Evolutionary conservation across 345 rosid species (phyloP).

Genomic region (Hibiscus mutabilis): DNA sequence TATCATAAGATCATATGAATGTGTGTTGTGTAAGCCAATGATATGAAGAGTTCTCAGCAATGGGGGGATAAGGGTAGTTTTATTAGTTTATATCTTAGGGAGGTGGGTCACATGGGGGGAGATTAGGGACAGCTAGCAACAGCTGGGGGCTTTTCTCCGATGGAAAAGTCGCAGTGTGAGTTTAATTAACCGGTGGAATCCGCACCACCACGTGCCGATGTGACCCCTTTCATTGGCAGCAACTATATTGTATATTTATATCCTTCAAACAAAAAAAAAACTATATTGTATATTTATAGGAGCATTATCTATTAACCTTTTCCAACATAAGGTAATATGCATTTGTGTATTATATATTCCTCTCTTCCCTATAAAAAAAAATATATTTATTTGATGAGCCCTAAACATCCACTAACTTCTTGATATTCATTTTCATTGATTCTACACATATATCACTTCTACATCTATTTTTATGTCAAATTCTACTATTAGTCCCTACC

Average conservation of each 20-base stretch:
- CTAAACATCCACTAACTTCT: neutral
- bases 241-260: neutral
- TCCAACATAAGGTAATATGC: neutral
- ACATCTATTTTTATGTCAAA: too few species aligned
- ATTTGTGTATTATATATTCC: neutral
- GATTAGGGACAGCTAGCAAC: constrained; percentile 55
- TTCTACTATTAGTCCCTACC: too few species aligned
- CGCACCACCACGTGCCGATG: constrained; percentile 44
- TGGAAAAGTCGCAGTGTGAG: constrained; percentile 18
- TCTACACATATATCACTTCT: too few species aligned
- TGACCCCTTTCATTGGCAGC: constrained; percentile 27
- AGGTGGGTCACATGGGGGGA: constrained; percentile 40
- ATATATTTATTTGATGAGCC: neutral
- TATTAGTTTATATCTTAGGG: neutral
- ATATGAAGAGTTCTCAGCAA: neutral
- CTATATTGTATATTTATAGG: neutral
- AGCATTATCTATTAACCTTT: neutral
- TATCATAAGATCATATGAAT: neutral
- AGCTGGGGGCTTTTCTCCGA: constrained; percentile 27
- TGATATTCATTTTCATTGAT: neutral
- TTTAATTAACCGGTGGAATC: constrained; percentile 28
- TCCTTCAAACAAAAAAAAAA: too few species aligned
- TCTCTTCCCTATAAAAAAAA: too few species aligned
- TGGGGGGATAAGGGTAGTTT: neutral
- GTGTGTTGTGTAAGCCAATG: neutral